These are phyloP conservation scores for Pyrus betulifolia DNA, from an alignment of 306 rosid species.

Conservation along the genomic window DNA sequence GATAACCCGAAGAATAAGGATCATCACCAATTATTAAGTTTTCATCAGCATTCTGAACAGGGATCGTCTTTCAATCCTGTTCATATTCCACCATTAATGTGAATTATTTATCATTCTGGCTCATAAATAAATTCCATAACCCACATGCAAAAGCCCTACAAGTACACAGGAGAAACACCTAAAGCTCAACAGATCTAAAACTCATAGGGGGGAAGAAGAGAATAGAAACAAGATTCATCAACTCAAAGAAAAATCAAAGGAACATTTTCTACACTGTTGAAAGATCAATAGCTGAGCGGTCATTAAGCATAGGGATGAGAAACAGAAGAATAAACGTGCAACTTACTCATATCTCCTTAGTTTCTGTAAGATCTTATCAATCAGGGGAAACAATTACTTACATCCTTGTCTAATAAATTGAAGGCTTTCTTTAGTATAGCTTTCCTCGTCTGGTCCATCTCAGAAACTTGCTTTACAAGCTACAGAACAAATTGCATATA, in stretches of 20 bases:
- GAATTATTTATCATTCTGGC: background rate
- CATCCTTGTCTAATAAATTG: constrained; percentile 53
- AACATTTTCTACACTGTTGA: background rate
- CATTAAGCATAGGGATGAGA: background rate
- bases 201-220: background rate
- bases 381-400: constrained; percentile 30
- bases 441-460: constrained; percentile 61
- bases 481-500: constrained; percentile 28
- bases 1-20: background rate
- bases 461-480: constrained; percentile 80
- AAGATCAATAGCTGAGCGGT: background rate
- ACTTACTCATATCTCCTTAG: background rate
- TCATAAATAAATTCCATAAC: background rate
- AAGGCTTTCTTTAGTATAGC: constrained; percentile 72
- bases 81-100: no score
- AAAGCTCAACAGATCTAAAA: background rate
- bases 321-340: background rate
- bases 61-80: no score
- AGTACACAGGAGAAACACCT: background rate
- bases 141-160: background rate
- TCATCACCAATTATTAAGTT: background rate
- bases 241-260: background rate
- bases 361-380: background rate
- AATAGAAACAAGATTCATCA: background rate
- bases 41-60: no score